Percentiles rank a stretch among this genome's conserved stretches.
Evolutionary conservation across 2,329 filamentous ascomycete species (phyloP).

Genomic region (Colletotrichum sp.): DNA sequence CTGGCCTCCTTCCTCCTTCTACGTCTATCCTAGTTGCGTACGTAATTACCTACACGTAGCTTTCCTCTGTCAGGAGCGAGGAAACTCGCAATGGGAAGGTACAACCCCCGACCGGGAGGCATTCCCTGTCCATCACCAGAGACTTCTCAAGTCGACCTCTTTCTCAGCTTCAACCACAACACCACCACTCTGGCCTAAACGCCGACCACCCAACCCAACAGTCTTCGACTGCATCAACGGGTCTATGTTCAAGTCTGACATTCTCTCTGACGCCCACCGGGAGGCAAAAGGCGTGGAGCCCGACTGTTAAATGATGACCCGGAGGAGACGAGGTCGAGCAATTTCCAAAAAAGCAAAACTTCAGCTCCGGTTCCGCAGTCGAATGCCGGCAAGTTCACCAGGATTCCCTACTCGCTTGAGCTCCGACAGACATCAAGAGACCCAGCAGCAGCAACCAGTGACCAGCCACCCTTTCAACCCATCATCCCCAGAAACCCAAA

Average conservation of each 20-base stretch:
- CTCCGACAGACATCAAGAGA: not conserved
- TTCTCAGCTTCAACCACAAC: not conserved
- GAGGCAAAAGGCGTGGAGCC: not conserved
- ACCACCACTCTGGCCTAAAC: not conserved
- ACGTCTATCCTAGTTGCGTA: not conserved
- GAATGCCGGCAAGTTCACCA: not conserved
- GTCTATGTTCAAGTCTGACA: not conserved
- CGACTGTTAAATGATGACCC: not conserved
- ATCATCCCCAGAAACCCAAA: not conserved
- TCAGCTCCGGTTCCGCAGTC: not conserved
- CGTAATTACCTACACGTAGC: not conserved
- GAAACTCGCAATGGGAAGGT: not conserved
- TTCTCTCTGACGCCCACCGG: not conserved
- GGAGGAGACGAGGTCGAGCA: not conserved
- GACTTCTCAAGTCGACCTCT: not conserved
- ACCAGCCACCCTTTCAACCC: not conserved
- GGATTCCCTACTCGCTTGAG: conserved; percentile 1
- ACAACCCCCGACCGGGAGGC: not conserved
- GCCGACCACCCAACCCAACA: not conserved
- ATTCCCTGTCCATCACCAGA: not conserved
- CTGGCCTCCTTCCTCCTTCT: not conserved
- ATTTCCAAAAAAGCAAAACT: not conserved
- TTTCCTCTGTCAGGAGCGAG: not conserved
- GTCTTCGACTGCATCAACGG: not conserved
- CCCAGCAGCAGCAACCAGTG: not conserved